These are phyloP conservation scores for Telopea speciosissima DNA, from an alignment of 177 flowering plant genomes.

Conservation along the genomic window DNA sequence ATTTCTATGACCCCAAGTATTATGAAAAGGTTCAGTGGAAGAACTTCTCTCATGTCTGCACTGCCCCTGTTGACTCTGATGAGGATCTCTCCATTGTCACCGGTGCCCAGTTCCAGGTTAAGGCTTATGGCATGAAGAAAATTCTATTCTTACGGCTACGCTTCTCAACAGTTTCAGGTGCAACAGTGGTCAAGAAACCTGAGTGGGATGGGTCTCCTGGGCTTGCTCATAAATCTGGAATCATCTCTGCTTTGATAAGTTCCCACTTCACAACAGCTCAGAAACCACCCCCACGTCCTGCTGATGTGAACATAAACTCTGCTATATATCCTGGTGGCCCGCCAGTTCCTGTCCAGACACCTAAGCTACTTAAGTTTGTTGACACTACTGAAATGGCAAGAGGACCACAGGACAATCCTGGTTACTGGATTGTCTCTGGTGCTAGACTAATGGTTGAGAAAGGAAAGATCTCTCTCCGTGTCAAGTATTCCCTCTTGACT, in stretches of 20 bases:
- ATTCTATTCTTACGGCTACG: conserved; percentile 73
- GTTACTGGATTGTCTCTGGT: conserved; percentile 97
- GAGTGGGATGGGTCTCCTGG: conserved; percentile 96
- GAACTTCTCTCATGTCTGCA: conserved; percentile 90
- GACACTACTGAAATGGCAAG: conserved; percentile 89
- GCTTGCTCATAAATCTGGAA: conserved; percentile 76
- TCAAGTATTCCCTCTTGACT: conserved; percentile 75
- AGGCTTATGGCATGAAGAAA: conserved; percentile 62
- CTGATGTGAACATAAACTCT: conserved; percentile 85
- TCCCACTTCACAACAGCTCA: conserved; percentile 66
- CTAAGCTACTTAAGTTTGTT: conserved; percentile 65
- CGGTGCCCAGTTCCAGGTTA: conserved; percentile 80
- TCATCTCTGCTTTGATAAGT: conserved; percentile 83
- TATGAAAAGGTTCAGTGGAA: conserved; percentile 91
- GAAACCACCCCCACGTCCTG: conserved; percentile 74
- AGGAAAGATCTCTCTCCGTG: conserved; percentile 74
- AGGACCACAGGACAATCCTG: conserved; percentile 90
- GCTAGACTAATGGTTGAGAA: conserved; percentile 79
- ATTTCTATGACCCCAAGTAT: conserved; percentile 49
- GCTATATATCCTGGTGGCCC: conserved; percentile 97
- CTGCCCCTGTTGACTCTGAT: conserved; percentile 88
- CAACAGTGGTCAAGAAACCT: conserved; percentile 44
- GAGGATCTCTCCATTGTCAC: conserved; percentile 81
- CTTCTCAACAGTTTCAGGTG: conserved; percentile 69
- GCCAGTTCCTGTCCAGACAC: conserved; percentile 71